Percentiles rank a stretch among this genome's conserved stretches.
Conservation (phyloP, 164 flowering plant genomes). For the Vitis vinifera region DNA sequence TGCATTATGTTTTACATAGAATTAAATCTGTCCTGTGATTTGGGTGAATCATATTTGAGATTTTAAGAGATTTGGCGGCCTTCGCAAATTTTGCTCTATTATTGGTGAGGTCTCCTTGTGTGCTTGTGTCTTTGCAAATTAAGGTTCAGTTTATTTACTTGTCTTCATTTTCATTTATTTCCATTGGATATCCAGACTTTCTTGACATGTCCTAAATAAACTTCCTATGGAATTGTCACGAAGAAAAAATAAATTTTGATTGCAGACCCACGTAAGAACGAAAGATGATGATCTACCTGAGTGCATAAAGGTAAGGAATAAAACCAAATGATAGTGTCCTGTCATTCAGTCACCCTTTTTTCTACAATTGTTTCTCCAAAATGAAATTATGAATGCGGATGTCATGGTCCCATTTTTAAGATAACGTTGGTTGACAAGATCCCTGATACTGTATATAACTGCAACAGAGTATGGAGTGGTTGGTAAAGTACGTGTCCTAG, state of each 20-base stretch:
- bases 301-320: slow-evolving; percentile 63
- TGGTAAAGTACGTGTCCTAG: slow-evolving; percentile 43
- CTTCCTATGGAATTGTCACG: no score
- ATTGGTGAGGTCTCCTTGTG: no score
- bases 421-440: neutral
- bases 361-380: neutral
- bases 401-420: neutral
- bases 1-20: neutral
- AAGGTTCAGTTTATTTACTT: no score
- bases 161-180: no score
- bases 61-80: no score
- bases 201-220: neutral
- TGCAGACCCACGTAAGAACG: slow-evolving; percentile 80
- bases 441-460: neutral
- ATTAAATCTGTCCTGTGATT: neutral
- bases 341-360: neutral
- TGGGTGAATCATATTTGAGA: no score
- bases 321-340: neutral
- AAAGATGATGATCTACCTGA: slow-evolving; percentile 64
- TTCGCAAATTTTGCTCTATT: no score
- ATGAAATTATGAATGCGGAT: neutral
- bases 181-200: neutral
- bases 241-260: neutral
- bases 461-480: slow-evolving; percentile 72
- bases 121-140: no score